Base-by-base conservation (phyloP, 192 early-diverging fungal species). In the Mortierella hygrophila region DNA sequence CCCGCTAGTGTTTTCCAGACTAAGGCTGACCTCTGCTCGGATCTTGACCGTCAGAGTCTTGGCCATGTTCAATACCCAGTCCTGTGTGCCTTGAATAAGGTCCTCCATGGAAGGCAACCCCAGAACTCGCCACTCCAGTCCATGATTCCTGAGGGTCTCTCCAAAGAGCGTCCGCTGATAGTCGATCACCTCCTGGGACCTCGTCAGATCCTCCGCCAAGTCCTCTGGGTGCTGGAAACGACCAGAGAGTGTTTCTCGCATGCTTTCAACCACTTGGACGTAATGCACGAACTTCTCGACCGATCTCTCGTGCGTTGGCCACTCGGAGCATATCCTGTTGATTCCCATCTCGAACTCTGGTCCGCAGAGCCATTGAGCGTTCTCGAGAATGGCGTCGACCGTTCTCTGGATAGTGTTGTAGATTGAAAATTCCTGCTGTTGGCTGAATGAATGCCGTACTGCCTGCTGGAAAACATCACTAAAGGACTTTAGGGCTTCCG, bases 41-140 rank as follows among this genome's bases (percentile, higher is more conserved):
- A 86, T 78, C 54, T 86, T 86, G 40, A 81, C 26, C 0, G 84
- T 86, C 63, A 86, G 35, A 8, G 70, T 70, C 40, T 73, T 77
- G 37, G 84, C 84, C 44, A 86, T n/a, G 54, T 86, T 86, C 44
- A 86, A 38, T 7, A 86, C 75, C 84, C 84, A 86, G 8, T 86
- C 84, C 41, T 86, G 84, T 3, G 84, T 78, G 40, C 49, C 55
- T 11, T 86, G 84, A 18, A 86, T 68, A 52, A 78, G 78, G 5
- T 72, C 75, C 40, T 86, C 84, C 84, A 86, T 81, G 1, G 84
- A 37, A 5, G 84, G 84, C n/a, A 86, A 52, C 2, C 84, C 84
- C 6, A 86, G 47, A 21, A 79, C 84, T 21, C 75, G 68, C 84
- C 84, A 86, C n/a, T 72, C 79, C 32, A 86, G 23, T 8, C 84